phyloP scores from a whole-genome alignment of 345 rosid genomes.

The Hibiscus tridactylites region DNA sequence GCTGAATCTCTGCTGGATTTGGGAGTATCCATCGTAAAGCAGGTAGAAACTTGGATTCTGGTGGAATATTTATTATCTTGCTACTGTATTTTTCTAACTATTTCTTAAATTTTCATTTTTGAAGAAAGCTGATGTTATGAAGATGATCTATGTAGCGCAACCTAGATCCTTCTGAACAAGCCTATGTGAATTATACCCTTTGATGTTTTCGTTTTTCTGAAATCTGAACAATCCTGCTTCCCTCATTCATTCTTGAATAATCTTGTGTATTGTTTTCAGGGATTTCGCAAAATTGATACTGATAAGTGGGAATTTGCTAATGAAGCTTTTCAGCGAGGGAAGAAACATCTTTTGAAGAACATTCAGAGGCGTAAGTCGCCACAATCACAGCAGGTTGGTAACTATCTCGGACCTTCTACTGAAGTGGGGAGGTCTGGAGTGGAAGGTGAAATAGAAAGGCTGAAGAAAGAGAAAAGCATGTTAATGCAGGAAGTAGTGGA shows the following conservation, averaged over 20 bases:
- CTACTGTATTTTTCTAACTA: not conserved
- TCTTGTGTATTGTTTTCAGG: conserved; percentile 12
- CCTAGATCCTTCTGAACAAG: conserved; percentile 9
- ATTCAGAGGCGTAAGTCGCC: conserved; percentile 79
- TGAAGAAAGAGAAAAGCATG: conserved; percentile 49
- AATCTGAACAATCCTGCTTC: not conserved
- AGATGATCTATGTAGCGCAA: not conserved
- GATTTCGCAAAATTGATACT: conserved; percentile 12
- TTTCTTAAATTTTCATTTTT: conserved; percentile 7
- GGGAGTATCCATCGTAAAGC: conserved; percentile 27
- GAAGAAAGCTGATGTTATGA: not conserved
- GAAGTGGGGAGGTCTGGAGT: conserved; percentile 36
- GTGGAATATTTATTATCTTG: conserved; percentile 10
- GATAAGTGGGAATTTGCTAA: conserved; percentile 83
- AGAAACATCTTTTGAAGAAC: conserved; percentile 71
- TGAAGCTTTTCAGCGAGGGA: conserved; percentile 72
- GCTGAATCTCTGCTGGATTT: conserved; percentile 16
- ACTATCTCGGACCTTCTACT: conserved; percentile 43
- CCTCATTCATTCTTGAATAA: conserved; percentile 3
- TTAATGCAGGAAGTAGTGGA: conserved; percentile 58
- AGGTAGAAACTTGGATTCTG: conserved; percentile 50
- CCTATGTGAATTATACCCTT: not conserved
- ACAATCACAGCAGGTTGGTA: conserved; percentile 45
- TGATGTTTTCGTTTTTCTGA: not conserved
- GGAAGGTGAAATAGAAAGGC: conserved; percentile 50